Evolutionary conservation across 2,329 filamentous ascomycete genomes (phyloP), one percentile per base, ranked within the genome.

Genomic region (Lojkania enalia): DNA sequence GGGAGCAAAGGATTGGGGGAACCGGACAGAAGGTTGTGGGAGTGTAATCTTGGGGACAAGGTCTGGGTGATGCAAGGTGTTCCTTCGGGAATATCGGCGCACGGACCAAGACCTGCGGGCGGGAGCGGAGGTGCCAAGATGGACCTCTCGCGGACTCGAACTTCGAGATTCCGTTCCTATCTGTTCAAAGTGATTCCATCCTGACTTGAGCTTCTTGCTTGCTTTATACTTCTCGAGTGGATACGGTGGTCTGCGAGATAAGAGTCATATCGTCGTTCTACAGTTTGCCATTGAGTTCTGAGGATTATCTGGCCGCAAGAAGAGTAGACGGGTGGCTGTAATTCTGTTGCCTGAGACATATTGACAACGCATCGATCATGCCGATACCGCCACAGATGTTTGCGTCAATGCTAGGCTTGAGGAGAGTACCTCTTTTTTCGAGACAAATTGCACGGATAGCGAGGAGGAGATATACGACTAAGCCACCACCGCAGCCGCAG

Each of bases 31-130:
- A n/a, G 23, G 23, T n/a, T 21, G 19, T 20, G 13, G 37, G 20
- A 32, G 27, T 12, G 44, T 15, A 15, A 20, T 14, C 11, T 4
- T 14, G 14, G 23, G 30, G 30, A 33, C 14, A 16, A 9, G 40
- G 43, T 35, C 19, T 15, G 38, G 35, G 60, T 58, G 51, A 58
- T 64, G 63, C 63, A 66, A 66, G 63, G 63, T 65, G 62, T 64
- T 63, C 54, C 42, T 44, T 58, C 44, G 51, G 53, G 51, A 47
- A 51, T 30, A 14, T 46, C 29, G n/a, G 46, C 39, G 59, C 56
- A 58, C 54, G 54, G 55, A 44, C 54, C 46, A 32, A 15, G 12
- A 30, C 12, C 12, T 16, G 5, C 11, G n/a, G 32, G 23, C n/a
- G 23, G 9, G 30, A 16, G 30, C 30, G 20, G 35, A 18, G 14